Evolutionary conservation across 305 asterid genomes (phyloP), one percentile per base, ranked within the genome.

Genomic region (Coffea humblotiana): DNA sequence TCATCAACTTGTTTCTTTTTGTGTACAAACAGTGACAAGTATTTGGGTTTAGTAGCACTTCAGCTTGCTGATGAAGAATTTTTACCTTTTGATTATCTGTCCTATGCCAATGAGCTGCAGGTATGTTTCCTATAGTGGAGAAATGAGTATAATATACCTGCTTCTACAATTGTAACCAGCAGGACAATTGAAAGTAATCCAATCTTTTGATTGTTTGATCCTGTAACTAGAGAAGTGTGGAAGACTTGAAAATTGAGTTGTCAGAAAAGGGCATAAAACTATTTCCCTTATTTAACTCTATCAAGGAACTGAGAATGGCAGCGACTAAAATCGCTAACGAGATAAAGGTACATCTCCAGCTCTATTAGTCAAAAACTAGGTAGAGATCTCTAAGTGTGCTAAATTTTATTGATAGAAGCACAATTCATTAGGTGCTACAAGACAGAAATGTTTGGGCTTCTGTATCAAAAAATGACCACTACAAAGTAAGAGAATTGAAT

Each of bases 31-130:
- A 94, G 97, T 86, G 85, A 87, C 98, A 78, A 94, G 92, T 84
- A 63, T 93, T 48, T 92, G 97, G 98, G 97, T 56, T 83, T 91
- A 65, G 84, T 93, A 43, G 97, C 97, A 76, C 94, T 94, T 79
- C 88, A 81, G 89, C 96, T 93, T 72, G 97, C 98, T 40, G 98
- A 94, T 29, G 89, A 88, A n/a, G 91, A 90, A 80, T 11, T 92
- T 80, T 82, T 94, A 80, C 98, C 98, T 72, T 93, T 91, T 56
- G 90, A 94, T 89, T 93, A 94, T 82, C 89, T 84, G 72, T 75
- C 89, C 21, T 94, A 94, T 71, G 97, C 88, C n/a, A 68, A 48
- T 47, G 98, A 94, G 88, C 94, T 93, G 78, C 91, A 89, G 97
- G 97, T 94, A 89, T 29, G 72, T 84, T 61, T 25, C 51, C 16